Base-by-base conservation (phyloP, 2,329 filamentous ascomycete species). In the Neonectria magnoliae region DNA sequence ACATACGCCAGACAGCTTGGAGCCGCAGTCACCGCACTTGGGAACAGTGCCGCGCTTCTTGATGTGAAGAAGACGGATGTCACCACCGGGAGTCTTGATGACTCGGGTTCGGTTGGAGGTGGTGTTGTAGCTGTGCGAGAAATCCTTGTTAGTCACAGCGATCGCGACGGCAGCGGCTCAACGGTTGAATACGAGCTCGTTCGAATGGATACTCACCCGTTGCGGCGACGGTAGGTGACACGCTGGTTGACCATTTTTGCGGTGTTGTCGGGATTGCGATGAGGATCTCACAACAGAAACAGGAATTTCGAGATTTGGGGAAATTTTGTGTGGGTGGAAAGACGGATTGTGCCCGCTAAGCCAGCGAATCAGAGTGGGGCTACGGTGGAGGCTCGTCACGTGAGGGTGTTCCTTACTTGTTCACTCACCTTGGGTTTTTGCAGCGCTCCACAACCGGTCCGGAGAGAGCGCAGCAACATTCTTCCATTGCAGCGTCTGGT, bases 1-100 rank as follows among this genome's bases (percentile, higher is more conserved):
- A 97, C 94, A 92, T 93, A 99, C 94, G 84, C 96, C 96, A 81
- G 93, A 90, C 80, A 99, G 92, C 88, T 98, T 98, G 87, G 90
- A 90, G 81, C 96, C 96, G 82, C 97, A 99, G 89, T 99, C 96
- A 89, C 97, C 93, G 83, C 96, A 99, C 90, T 99, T 99, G 81
- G 96, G 96, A 73, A 94, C 92, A 82, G 94, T 97, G 78, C 94
- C 96, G 83, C 91, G 93, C 93, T 99, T 99, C 93, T 98, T 98
- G 88, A 98, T 94, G 91, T 99, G 95, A 78, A 98, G 92, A 82
- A 97, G 91, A 83, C 96, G 91, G 80, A 97, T 91, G 83, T 95
- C 90, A 83, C 96, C 96, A 83, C 96, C 97, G 76, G 97, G 96
- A 76, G 96, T 99, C 90, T 96, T 96, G 85, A 97, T 84, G 80